phyloP scores from a whole-genome alignment of 78 protist species.

The Parvularia atlantis region DNA sequence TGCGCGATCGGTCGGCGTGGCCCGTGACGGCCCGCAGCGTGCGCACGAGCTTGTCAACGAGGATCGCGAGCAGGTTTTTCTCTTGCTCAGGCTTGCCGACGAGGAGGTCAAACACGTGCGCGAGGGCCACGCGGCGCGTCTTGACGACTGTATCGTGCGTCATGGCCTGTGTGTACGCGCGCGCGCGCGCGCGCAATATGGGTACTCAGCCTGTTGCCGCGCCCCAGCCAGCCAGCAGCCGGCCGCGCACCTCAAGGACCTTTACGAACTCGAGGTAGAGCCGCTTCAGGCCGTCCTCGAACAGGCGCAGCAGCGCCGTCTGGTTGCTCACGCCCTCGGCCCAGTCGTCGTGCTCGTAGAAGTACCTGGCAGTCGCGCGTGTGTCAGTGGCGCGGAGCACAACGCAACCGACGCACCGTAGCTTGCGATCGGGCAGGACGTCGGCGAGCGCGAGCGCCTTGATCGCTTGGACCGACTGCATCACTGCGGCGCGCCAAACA shows the following conservation, averaged over 20 bases:
- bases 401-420: background rate
- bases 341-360: background rate
- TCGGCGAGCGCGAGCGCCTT: background rate
- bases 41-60: slow-evolving; percentile 42
- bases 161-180: background rate
- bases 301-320: background rate
- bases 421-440: background rate
- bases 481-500: too few species aligned
- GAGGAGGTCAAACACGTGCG: background rate
- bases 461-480: background rate
- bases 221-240: too few species aligned
- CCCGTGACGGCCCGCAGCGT: background rate
- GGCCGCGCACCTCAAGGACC: background rate
- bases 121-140: background rate
- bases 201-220: too few species aligned
- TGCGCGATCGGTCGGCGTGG: background rate
- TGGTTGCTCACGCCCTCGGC: background rate
- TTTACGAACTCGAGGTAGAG: background rate
- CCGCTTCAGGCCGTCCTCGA: background rate
- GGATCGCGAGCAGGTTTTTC: slow-evolving; percentile 23
- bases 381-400: background rate
- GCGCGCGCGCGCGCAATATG: too few species aligned
- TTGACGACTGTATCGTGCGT: background rate
- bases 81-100: slow-evolving; percentile 43
- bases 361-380: background rate